Base-by-base conservation (phyloP, 768 basidiomycete species). In the Kwoniella bestiolae region DNA sequence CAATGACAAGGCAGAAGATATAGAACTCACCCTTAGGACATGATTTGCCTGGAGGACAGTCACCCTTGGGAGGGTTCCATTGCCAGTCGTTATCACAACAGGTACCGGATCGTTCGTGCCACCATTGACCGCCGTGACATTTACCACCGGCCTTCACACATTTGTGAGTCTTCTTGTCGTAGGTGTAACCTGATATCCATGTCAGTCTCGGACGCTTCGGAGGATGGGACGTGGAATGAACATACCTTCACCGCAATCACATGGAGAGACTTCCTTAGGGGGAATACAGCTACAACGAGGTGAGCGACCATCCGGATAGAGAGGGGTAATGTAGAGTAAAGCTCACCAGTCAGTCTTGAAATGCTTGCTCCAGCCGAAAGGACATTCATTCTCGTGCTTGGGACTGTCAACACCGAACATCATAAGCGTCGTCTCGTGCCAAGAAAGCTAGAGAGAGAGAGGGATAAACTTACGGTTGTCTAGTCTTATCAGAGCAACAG, bases 191-290 rank as follows among this genome's bases (percentile, higher is more conserved):
- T 68, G 38, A 4, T 8, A 41, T 16, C 14, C 18, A 16, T 18
- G 25, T 23, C 16, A 59, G 44, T 50, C 14, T 25, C 5, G n/a
- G 5, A 58, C 4, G n/a, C 32, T 41, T n/a, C 12, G 5, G 31
- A 5, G 21, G 5, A 38, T 34, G 28, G 18, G 11, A 18, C 34
- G 14, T 3, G 32, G 32, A 14, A 28, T 21, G 34, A 2, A 58
- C 70, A 46, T 60, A 55, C 73, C 74, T 72, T 76, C 74, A 47
- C 70, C 70, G 67, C 74, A 76, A 50, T 76, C 74, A 51, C 70
- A 73, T 16, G 62, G 53, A 5, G 56, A 65, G 31, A 65, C 65
- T 28, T 67, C 70, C 21, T 63, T 63, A 29, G 55, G 56, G 9
- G 63, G 63, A 14, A 63, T 47, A 34, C 66, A 64, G 35, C 59